Evolutionary conservation across 2,329 filamentous ascomycete species (phyloP).

Genomic region (Nothopassalora personata): DNA sequence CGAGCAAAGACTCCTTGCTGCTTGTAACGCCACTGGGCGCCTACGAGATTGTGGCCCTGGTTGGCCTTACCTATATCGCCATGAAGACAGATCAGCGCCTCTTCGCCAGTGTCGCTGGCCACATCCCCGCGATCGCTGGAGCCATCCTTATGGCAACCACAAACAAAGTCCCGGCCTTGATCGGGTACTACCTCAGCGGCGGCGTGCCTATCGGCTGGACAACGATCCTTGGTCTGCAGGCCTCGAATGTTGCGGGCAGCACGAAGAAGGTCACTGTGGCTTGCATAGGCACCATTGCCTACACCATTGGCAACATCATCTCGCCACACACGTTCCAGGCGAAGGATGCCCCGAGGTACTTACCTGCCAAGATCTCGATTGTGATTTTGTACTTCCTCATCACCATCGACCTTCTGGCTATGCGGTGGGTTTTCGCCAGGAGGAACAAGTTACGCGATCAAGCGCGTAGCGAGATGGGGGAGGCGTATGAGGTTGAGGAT

Average conservation of each 20-base stretch:
- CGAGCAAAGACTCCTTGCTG: too few species aligned
- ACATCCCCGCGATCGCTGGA: neutral
- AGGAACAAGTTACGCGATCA: neutral
- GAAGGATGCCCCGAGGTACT: neutral
- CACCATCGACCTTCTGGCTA: neutral
- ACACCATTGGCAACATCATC: neutral
- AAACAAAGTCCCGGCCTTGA: neutral
- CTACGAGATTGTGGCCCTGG: neutral
- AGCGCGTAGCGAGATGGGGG: neutral
- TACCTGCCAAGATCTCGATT: neutral
- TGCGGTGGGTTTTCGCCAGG: neutral
- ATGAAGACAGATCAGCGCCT: neutral
- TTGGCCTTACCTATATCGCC: neutral
- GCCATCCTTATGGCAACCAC: neutral
- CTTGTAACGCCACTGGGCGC: neutral
- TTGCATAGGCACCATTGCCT: neutral
- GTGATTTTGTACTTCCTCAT: neutral
- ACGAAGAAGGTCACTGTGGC: neutral
- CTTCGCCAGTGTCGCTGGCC: neutral
- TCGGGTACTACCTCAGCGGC: neutral
- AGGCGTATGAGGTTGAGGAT: neutral
- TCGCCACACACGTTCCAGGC: neutral
- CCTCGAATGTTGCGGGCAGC: neutral
- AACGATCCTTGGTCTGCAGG: neutral
- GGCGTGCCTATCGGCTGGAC: neutral